These are phyloP conservation scores for Xylariaceae sp. DNA, from an alignment of 2,329 filamentous ascomycete genomes.

Conservation along the genomic window DNA sequence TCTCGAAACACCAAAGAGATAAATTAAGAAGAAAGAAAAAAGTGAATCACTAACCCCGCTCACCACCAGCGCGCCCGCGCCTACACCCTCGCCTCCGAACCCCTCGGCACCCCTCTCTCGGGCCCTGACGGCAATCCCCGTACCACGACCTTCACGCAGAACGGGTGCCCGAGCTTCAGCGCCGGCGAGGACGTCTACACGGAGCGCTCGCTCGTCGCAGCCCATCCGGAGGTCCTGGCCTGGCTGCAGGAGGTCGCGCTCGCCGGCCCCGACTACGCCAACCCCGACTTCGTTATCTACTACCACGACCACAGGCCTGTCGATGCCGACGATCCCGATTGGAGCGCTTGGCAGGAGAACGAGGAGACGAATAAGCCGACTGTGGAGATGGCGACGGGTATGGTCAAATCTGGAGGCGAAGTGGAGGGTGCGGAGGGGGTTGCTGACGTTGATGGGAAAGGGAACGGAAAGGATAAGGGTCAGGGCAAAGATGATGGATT, in stretches of 20 bases:
- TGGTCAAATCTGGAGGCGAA: background rate
- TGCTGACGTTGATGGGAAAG: background rate
- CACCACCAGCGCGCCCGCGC: slow-evolving; percentile 50
- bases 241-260: slow-evolving; percentile 58
- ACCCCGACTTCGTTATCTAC: slow-evolving; percentile 32
- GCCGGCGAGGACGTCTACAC: slow-evolving; percentile 54
- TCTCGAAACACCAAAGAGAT: no score
- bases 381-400: background rate
- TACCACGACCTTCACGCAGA: slow-evolving; percentile 33
- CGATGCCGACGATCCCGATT: slow-evolving; percentile 28
- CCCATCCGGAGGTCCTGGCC: slow-evolving; percentile 48
- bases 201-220: slow-evolving; percentile 59
- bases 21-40: no score
- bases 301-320: slow-evolving; percentile 8
- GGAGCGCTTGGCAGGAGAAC: slow-evolving; percentile 13
- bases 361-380: background rate
- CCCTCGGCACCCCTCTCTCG: slow-evolving; percentile 48
- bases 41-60: background rate
- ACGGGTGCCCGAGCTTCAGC: slow-evolving; percentile 67
- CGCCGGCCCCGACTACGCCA: slow-evolving; percentile 30
- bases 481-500: background rate
- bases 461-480: background rate
- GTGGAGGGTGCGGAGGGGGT: background rate
- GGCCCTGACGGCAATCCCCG: slow-evolving; percentile 45
- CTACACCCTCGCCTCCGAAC: slow-evolving; percentile 52